Evolutionary conservation across 2,329 filamentous ascomycete genomes (phyloP).

Genomic region (Exserohilum turcica): DNA sequence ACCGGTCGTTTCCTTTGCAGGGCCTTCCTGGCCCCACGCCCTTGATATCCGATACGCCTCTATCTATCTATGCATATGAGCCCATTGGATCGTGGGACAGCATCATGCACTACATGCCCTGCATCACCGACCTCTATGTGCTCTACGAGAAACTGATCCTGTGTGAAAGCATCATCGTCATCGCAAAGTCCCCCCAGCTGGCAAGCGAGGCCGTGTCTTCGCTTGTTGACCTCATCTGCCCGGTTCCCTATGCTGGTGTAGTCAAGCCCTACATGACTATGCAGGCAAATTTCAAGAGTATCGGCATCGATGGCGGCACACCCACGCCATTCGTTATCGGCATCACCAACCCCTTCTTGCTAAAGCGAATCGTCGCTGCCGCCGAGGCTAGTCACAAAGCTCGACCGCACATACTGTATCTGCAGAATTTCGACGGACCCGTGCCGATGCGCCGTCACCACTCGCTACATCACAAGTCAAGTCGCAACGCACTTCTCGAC

Average conservation of each 20-base stretch:
- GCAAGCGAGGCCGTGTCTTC: constrained; percentile 50
- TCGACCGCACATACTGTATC: constrained; percentile 47
- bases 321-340: constrained; percentile 48
- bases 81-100: constrained; percentile 48
- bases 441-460: constrained; percentile 46
- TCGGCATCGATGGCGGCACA: constrained; percentile 48
- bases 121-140: constrained; percentile 49
- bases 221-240: constrained; percentile 48
- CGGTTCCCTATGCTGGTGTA: constrained; percentile 49
- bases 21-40: constrained; percentile 41
- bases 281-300: constrained; percentile 50
- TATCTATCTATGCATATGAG: constrained; percentile 49
- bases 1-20: constrained; percentile 49
- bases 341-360: constrained; percentile 51
- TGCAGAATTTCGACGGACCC: constrained; percentile 44
- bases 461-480: constrained; percentile 45
- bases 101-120: constrained; percentile 49
- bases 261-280: constrained; percentile 51
- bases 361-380: constrained; percentile 46
- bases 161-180: constrained; percentile 48
- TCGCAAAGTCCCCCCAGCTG: constrained; percentile 50
- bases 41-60: constrained; percentile 36
- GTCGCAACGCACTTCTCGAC: constrained; percentile 44
- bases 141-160: constrained; percentile 50
- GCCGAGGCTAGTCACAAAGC: constrained; percentile 41